These are phyloP conservation scores for Platanus orientalis DNA, from an alignment of 164 flowering plant species.

Conservation along the genomic window DNA sequence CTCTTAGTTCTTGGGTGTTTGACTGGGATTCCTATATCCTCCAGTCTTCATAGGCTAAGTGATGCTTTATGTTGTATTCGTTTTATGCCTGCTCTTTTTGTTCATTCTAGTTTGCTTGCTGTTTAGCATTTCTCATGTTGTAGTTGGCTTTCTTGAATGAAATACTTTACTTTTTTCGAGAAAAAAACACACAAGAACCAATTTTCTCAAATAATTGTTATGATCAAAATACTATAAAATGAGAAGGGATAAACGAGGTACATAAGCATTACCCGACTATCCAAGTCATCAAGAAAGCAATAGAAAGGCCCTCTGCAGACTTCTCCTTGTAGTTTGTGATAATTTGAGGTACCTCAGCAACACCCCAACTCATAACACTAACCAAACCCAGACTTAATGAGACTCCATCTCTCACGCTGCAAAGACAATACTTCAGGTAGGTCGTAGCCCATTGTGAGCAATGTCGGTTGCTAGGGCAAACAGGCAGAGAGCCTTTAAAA, in stretches of 20 bases:
- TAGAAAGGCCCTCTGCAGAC: constrained; percentile 63
- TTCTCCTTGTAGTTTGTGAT: constrained; percentile 57
- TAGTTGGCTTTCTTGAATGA: too few relatives aligned
- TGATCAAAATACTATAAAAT: too few relatives aligned
- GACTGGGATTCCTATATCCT: too few relatives aligned
- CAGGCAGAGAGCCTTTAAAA: constrained; percentile 14
- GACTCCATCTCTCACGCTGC: constrained; percentile 41
- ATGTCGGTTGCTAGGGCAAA: constrained; percentile 26
- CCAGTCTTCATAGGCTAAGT: too few relatives aligned
- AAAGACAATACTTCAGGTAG: constrained; percentile 46
- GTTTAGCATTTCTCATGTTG: too few relatives aligned
- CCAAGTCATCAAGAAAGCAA: constrained; percentile 66
- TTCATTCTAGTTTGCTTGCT: too few relatives aligned
- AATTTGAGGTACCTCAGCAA: constrained; percentile 79
- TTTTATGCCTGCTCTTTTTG: too few relatives aligned
- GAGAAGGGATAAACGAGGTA: neutral
- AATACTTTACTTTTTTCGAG: too few relatives aligned
- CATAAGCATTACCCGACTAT: constrained; percentile 47
- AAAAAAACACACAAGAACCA: too few relatives aligned
- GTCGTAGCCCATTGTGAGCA: constrained; percentile 35
- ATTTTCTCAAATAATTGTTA: too few relatives aligned
- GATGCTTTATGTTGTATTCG: too few relatives aligned
- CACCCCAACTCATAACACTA: constrained; percentile 67
- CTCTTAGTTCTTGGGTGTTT: too few relatives aligned
- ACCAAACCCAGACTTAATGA: constrained; percentile 52